A percentile compares a stretch with the other conserved stretches of the same genome.
These are phyloP conservation scores for Cokeromyces recurvatus DNA, from an alignment of 371 early-diverging fungal species.

Conservation along the genomic window DNA sequence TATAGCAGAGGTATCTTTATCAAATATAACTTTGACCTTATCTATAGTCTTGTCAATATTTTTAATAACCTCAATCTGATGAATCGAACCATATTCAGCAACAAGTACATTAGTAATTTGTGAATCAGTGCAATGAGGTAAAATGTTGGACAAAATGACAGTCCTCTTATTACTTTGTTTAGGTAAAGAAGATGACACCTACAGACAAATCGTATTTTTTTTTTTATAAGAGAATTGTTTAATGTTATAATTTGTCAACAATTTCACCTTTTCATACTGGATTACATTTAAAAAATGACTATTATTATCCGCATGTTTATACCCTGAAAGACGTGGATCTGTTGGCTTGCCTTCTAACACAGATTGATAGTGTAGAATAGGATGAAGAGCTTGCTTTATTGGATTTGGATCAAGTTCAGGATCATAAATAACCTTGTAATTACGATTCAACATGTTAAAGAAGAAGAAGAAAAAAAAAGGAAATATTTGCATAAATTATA, in stretches of 20 bases:
- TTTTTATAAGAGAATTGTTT: not conserved
- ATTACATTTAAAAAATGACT: not conserved
- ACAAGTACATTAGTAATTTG: conserved; percentile 34
- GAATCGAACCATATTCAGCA: conserved; percentile 48
- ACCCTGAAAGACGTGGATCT: conserved; percentile 4
- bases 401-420: conserved; percentile 8
- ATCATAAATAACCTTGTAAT: conserved; percentile 9
- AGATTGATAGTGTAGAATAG: not conserved
- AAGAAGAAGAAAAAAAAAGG: too few species aligned
- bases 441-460: too few species aligned
- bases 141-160: conserved; percentile 27
- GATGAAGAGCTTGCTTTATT: not conserved
- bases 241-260: not conserved
- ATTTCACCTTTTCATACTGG: not conserved
- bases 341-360: not conserved
- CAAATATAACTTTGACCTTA: conserved; percentile 39
- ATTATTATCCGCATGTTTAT: not conserved
- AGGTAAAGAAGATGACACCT: too few species aligned
- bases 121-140: conserved; percentile 32
- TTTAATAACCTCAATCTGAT: conserved; percentile 42
- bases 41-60: conserved; percentile 46
- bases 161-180: conserved; percentile 1
- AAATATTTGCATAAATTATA: too few species aligned
- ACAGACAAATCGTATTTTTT: too few species aligned
- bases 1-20: conserved; percentile 22